Evolutionary conservation across 345 rosid genomes (phyloP), one percentile per base, ranked within the genome.

Genomic region (Salix exigua): DNA sequence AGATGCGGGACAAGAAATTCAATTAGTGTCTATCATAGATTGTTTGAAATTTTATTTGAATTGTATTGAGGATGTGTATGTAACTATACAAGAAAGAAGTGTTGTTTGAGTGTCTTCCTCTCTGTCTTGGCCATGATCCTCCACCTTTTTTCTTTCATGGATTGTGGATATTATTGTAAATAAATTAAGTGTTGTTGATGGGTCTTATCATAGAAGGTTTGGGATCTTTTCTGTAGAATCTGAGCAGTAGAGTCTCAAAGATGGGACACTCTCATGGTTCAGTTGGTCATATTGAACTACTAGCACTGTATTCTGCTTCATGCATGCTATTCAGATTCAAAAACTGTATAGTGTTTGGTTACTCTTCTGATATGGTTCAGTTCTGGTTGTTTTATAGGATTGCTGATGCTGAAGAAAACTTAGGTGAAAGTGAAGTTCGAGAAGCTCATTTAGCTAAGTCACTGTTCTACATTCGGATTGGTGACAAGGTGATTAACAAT

Each of bases 391-490:
- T 81, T 58, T 73, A 63, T 81, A 96, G 99, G 89, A 96, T 96
- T 84, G 89, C 97, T 21, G 98, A 96, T 81, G 97, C 99, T 77
- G 99, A 93, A 88, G 98, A 96, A 75, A 94, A 94, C 77, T 85
- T 92, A 79, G 99, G 98, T 64, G 98, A 94, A 83, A 96, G 98
- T 85, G 99, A 96, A 90, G 97, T 94, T 63, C 89, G 97, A 73
- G 98, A 96, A 89, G 96, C 99, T 75, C 98, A 96, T 86, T 88
- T 96, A 80, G 97, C 98, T 16, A 96, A 94, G 81, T 91, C 99
- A 74, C 77, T 96, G 80, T 90, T 87, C 87, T 96, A 80, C 86
- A 87, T 96, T 78, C 88, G 84, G 85, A 91, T 91, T 70, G 92
- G 96, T 79, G 96, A 92, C 77, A 96, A 91, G 97, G 99, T 96